Conservation (phyloP, 139 green algal species). For the Chlamydomonas eustigma region DNA sequence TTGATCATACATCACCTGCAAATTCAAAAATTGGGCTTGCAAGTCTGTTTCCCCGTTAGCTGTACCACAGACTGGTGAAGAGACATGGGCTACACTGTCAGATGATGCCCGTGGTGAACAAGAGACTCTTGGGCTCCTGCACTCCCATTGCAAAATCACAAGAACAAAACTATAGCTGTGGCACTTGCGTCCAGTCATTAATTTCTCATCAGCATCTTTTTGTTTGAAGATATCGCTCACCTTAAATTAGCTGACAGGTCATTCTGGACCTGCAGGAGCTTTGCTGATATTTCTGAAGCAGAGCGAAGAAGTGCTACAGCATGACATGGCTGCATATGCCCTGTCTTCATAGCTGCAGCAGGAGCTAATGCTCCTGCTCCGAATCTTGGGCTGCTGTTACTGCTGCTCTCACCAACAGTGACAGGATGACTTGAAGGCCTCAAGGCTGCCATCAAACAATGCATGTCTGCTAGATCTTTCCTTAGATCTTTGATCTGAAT, state of each 20-base stretch:
- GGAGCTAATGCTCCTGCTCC: background rate
- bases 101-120: background rate
- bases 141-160: background rate
- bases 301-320: background rate
- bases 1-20: constrained; percentile 2
- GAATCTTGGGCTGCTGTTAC: background rate
- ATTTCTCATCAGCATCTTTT: too few relatives aligned
- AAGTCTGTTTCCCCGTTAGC: background rate
- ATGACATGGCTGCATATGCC: background rate
- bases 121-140: background rate
- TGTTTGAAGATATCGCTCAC: too few relatives aligned
- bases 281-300: background rate
- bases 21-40: background rate
- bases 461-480: background rate
- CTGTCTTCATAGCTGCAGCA: too few relatives aligned
- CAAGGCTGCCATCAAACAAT: background rate
- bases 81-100: background rate
- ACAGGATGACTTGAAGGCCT: background rate
- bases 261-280: background rate
- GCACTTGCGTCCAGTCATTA: background rate
- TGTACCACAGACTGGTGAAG: background rate
- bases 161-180: background rate
- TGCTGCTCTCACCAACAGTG: background rate
- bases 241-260: background rate
- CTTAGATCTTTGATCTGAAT: background rate